Conservation (phyloP, 2,329 filamentous ascomycete genomes). For the Dothideomycetes sp. region DNA sequence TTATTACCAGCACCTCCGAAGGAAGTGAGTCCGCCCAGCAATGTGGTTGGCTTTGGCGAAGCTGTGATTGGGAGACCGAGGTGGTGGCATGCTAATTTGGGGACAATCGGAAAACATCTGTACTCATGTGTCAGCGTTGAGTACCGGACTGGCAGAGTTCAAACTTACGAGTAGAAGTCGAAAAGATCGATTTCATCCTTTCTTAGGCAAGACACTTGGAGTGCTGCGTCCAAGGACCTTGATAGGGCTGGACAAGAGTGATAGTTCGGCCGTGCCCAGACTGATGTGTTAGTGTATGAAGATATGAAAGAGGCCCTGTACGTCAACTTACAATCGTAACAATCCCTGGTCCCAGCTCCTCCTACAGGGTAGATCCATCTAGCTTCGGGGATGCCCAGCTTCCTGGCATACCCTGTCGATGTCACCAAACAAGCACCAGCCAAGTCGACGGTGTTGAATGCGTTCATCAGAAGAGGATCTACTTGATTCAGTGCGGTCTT, state of each 20-base stretch:
- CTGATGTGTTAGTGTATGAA: constrained; percentile 22
- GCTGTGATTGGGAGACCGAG: constrained; percentile 40
- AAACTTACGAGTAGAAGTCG: constrained; percentile 50
- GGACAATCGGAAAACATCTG: constrained; percentile 59
- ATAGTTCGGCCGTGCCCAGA: constrained; percentile 53
- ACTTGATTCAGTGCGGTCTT: not conserved
- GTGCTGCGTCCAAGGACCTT: constrained; percentile 42
- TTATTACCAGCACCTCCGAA: constrained; percentile 64
- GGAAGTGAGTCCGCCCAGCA: constrained; percentile 55
- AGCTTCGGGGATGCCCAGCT: constrained; percentile 42
- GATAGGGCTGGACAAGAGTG: constrained; percentile 48
- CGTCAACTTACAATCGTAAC: constrained; percentile 36
- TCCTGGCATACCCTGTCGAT: constrained; percentile 41
- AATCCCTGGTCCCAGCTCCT: constrained; percentile 51
- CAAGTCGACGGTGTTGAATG: constrained; percentile 58
- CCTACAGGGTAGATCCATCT: constrained; percentile 55
- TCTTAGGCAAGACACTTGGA: constrained; percentile 36
- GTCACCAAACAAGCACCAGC: constrained; percentile 51
- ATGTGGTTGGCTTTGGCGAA: constrained; percentile 42
- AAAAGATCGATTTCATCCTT: constrained; percentile 46
- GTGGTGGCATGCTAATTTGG: constrained; percentile 53
- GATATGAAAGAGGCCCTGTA: not conserved
- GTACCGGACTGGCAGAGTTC: not conserved
- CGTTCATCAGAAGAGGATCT: constrained; percentile 62
- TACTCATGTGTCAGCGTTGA: not conserved